These are phyloP conservation scores for Phytophthora uliginosa DNA, from an alignment of 352 stramenopile species.

Conservation along the genomic window DNA sequence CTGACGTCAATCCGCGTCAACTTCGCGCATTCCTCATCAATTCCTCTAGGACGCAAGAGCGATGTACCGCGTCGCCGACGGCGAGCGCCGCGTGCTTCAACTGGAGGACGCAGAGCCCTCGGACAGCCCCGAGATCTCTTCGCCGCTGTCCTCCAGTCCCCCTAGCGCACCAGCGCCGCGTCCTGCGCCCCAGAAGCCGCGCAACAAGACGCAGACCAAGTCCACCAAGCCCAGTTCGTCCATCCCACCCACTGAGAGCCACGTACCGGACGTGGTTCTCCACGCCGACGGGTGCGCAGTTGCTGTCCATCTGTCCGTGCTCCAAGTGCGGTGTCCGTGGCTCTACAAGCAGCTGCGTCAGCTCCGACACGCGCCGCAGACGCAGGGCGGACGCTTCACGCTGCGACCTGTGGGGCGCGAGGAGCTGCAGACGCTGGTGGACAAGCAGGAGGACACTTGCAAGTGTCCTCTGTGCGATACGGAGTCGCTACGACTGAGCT, in stretches of 20 bases:
- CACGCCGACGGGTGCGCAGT: constrained; percentile 67
- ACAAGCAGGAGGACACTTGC: neutral
- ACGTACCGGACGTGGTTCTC: constrained; percentile 52
- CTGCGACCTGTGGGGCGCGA: constrained; percentile 25
- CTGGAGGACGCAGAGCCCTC: constrained; percentile 10
- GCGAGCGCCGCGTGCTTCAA: constrained; percentile 23
- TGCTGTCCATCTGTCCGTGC: constrained; percentile 42
- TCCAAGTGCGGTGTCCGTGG: constrained; percentile 46
- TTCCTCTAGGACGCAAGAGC: neutral
- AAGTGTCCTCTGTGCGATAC: constrained; percentile 28
- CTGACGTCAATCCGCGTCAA: neutral
- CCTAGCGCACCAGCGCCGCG: neutral
- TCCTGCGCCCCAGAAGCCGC: neutral
- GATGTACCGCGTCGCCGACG: constrained; percentile 34
- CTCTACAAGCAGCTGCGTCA: constrained; percentile 49
- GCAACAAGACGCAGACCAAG: neutral
- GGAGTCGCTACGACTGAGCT: constrained; percentile 19
- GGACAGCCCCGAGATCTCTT: neutral
- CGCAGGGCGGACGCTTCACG: constrained; percentile 1
- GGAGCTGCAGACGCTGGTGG: constrained; percentile 18
- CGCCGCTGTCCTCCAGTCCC: neutral
- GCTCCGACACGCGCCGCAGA: constrained; percentile 18
- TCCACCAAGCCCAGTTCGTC: neutral
- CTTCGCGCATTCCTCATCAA: neutral
- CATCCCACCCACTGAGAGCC: constrained; percentile 20